These are phyloP conservation scores for Penicillium sp. DNA, from an alignment of 2,329 filamentous ascomycete species.

Conservation along the genomic window DNA sequence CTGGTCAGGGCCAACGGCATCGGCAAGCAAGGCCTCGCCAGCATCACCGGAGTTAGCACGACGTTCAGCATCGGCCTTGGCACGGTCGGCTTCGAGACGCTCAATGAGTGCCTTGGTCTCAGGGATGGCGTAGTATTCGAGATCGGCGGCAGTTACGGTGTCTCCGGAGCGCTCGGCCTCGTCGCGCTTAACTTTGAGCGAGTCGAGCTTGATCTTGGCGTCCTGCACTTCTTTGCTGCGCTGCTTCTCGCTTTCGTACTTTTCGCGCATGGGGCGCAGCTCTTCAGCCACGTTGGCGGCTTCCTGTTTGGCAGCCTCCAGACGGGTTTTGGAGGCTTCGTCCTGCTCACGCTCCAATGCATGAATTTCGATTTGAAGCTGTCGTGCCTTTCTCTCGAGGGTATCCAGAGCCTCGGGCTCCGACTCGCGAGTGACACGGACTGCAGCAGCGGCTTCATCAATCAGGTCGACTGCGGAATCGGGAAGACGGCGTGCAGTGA, in stretches of 20 bases:
- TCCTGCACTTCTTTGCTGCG: conserved; percentile 91
- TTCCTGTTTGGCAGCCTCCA: conserved; percentile 82
- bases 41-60: conserved; percentile 58
- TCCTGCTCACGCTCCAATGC: conserved; percentile 93
- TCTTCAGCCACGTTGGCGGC: conserved; percentile 95
- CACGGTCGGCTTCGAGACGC: conserved; percentile 77
- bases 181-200: conserved; percentile 86
- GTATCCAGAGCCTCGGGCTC: conserved; percentile 96
- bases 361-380: conserved; percentile 96
- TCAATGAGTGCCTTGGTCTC: conserved; percentile 83
- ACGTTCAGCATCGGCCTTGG: conserved; percentile 70
- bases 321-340: conserved; percentile 81
- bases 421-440: conserved; percentile 91
- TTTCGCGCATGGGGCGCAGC: conserved; percentile 84
- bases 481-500: conserved; percentile 85
- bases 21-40: conserved; percentile 76
- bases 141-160: conserved; percentile 82
- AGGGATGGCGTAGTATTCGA: conserved; percentile 96
- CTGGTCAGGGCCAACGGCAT: conserved; percentile 93
- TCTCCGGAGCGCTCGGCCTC: conserved; percentile 89
- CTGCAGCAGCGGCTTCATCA: conserved; percentile 95
- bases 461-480: conserved; percentile 97
- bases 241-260: conserved; percentile 91
- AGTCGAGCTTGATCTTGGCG: conserved; percentile 91
- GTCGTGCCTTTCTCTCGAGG: conserved; percentile 83